Base-by-base conservation (phyloP, 495 filamentous ascomycete genomes). In the Daldinia vernicosa region DNA sequence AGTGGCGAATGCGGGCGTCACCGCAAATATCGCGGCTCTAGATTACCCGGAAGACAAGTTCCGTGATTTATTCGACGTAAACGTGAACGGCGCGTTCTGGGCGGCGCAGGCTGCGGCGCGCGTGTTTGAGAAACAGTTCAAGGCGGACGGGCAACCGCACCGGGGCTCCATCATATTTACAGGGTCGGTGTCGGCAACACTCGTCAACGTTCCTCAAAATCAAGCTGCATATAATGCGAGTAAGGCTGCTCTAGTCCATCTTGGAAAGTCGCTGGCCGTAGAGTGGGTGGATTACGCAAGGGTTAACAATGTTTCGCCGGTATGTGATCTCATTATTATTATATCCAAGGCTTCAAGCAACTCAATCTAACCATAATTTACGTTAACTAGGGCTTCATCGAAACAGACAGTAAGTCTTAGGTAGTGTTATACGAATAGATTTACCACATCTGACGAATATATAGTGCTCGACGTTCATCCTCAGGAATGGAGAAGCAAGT, bases 41-140 rank as follows among this genome's bases (percentile, higher is more conserved):
- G 86, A 91, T 26, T 92, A 92, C 71, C 83, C 86, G 6, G 82
- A 86, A 57, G 84, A 89, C 65, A 85, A 90, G 73, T 87, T 88
- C 76, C 87, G 88, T 58, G 82, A 82, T 58, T 90, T 93, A 88
- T 85, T 93, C 75, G 86, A 87, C 58, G 82, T 91, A 60, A 93
- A 93, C 70, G 88, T 92, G 61, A 91, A 88, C 0, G 91, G 91
- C 17, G 89, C 90, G 14, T 91, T 92, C 74, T 87, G 91, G 83
- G 88, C 89, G 2, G 84, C 90, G 2, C 87, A 90, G 71, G 89
- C 89, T 24, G 88, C 86, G 14, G 91, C 91, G 28, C 86, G 88
- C 72, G 87, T 91, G 69, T 93, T 93, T 85, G 86, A 92, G 72
- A 84, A 82, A 62, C 89, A 76, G 64, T 39, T 65, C 14, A 66